Evolutionary conservation across 805 yeast genomes (phyloP).

Genomic region (Kluyveromyces lactis): DNA sequence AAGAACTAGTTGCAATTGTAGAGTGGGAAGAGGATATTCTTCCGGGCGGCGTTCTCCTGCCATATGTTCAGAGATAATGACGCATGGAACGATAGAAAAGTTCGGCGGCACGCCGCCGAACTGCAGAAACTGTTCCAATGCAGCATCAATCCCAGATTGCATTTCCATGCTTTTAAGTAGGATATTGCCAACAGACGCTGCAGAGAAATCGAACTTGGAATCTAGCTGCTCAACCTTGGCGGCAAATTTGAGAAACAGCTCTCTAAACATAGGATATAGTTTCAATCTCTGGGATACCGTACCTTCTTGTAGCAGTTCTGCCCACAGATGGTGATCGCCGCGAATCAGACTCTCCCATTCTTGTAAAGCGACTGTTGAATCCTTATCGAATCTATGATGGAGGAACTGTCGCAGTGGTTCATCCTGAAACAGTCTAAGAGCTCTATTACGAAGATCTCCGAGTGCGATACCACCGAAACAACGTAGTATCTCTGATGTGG

Average conservation of each 20-base stretch:
- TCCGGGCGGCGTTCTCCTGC: no score
- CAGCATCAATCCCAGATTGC: constrained; percentile 1
- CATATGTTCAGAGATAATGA: no score
- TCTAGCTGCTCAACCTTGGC: constrained; percentile 34
- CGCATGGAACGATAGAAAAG: constrained; percentile 63
- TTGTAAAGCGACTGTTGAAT: constrained; percentile 39
- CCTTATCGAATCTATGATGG: constrained; percentile 24
- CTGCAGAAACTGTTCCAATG: constrained; percentile 66
- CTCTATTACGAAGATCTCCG: constrained; percentile 81
- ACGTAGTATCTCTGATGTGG: constrained; percentile 79
- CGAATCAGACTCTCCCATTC: constrained; percentile 79
- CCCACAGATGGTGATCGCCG: constrained; percentile 70
- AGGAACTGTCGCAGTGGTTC: constrained; percentile 31
- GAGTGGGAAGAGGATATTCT: constrained; percentile 36
- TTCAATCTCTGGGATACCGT: not conserved
- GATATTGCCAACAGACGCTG: constrained; percentile 75
- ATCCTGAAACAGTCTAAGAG: constrained; percentile 63
- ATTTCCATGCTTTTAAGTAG: constrained; percentile 1
- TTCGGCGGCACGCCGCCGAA: constrained; percentile 39
- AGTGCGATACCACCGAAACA: constrained; percentile 93
- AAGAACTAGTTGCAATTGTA: constrained; percentile 74
- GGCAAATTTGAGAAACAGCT: not conserved
- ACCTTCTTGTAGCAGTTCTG: not conserved
- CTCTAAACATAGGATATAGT: no score
- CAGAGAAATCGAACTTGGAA: constrained; percentile 64